phyloP scores from a whole-genome alignment of 2,329 filamentous ascomycete genomes.

The Gnomoniopsis smithogilvyi region DNA sequence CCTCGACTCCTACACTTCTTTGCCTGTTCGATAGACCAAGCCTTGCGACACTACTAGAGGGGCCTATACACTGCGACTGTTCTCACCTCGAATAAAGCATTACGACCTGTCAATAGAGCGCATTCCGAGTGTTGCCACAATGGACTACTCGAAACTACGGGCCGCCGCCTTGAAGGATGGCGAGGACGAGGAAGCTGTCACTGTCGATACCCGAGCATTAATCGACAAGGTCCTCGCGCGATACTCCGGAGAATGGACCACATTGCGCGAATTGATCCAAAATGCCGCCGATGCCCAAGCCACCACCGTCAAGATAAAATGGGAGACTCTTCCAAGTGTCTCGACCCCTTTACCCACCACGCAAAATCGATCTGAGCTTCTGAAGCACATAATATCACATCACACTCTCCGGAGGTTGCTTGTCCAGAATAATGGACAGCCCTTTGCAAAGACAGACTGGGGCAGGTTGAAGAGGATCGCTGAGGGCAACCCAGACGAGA shows the following conservation, averaged over 20 bases:
- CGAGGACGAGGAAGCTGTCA: constrained; percentile 94
- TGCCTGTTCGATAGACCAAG: no score
- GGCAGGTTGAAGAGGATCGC: constrained; percentile 90
- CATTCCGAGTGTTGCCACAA: constrained; percentile 27
- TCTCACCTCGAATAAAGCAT: no score
- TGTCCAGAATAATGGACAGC: constrained; percentile 86
- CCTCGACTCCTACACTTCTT: no score
- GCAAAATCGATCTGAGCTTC: constrained; percentile 63
- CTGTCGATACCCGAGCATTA: constrained; percentile 91
- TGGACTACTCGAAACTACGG: constrained; percentile 75
- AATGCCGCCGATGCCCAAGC: constrained; percentile 98
- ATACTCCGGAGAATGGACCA: constrained; percentile 94
- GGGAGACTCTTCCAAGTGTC: constrained; percentile 84
- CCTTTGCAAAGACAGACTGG: constrained; percentile 92
- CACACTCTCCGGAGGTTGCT: constrained; percentile 85
- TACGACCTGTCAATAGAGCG: no score
- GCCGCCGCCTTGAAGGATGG: constrained; percentile 83
- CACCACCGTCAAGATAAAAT: constrained; percentile 82
- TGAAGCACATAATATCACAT: constrained; percentile 81
- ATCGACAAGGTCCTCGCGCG: constrained; percentile 97
- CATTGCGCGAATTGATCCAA: constrained; percentile 88
- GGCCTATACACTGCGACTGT: no score
- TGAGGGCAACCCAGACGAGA: constrained; percentile 98
- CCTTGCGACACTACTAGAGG: no score
- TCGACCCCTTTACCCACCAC: constrained; percentile 66